Conservation (phyloP, 495 filamentous ascomycete species). For the Chaetomium fimeti region DNA sequence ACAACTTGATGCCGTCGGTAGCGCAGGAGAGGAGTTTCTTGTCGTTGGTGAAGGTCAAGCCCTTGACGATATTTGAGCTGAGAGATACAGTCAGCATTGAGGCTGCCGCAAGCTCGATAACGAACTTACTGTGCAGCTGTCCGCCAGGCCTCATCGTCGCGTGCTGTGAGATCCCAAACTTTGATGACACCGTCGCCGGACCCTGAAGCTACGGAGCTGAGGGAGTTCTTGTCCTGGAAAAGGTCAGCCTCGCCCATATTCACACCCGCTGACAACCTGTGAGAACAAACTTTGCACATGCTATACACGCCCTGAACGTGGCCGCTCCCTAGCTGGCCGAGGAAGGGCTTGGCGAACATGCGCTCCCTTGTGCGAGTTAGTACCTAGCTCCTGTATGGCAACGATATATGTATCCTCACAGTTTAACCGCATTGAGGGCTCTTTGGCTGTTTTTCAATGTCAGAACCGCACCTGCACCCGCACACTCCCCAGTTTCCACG, state of each 20-base stretch:
- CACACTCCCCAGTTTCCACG: not conserved
- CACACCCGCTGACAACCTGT: not conserved
- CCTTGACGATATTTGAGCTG: slow-evolving; percentile 77
- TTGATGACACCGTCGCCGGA: slow-evolving; percentile 88
- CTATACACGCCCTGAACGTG: slow-evolving; percentile 91
- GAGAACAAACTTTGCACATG: slow-evolving; percentile 54
- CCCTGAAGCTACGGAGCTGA: slow-evolving; percentile 72
- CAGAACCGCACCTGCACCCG: not conserved
- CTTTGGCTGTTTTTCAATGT: slow-evolving; percentile 27
- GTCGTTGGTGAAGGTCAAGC: slow-evolving; percentile 80
- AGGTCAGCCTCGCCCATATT: not conserved
- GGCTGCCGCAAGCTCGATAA: not conserved
- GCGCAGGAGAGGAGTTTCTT: slow-evolving; percentile 87
- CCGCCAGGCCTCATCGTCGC: slow-evolving; percentile 72
- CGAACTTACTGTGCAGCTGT: slow-evolving; percentile 64
- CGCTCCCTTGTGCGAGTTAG: slow-evolving; percentile 55
- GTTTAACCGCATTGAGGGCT: slow-evolving; percentile 75
- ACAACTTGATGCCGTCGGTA: slow-evolving; percentile 83
- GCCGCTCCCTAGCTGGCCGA: slow-evolving; percentile 80
- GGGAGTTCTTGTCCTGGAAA: slow-evolving; percentile 60
- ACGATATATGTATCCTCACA: slow-evolving; percentile 39
- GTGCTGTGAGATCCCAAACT: slow-evolving; percentile 82
- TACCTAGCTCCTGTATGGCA: not conserved
- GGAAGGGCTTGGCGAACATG: slow-evolving; percentile 92
- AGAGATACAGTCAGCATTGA: not conserved